Percentiles rank a stretch among this genome's conserved stretches.
Evolutionary conservation across 1,284 basidiomycete species (phyloP).

Genomic region (Veloboletus limbatus): DNA sequence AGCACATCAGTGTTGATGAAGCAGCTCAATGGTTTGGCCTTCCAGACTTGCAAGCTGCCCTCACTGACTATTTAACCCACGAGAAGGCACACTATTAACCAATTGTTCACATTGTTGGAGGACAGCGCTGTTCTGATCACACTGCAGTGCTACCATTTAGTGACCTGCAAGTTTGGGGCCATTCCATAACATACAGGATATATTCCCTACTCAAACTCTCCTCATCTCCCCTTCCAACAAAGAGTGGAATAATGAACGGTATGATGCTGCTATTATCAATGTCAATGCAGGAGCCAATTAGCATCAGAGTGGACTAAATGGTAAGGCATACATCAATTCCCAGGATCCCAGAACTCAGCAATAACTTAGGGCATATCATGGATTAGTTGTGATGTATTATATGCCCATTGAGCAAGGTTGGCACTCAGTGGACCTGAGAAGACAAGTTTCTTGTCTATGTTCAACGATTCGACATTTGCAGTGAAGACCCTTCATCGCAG

Average conservation of each 20-base stretch:
- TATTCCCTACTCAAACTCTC: neutral
- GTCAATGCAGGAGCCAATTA: neutral
- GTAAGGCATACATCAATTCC: no score
- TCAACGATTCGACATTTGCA: no score
- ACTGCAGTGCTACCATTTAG: neutral
- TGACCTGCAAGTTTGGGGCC: neutral
- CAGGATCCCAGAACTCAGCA: neutral
- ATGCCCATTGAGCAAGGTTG: no score
- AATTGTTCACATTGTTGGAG: neutral
- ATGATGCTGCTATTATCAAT: constrained; percentile 1
- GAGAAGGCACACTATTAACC: neutral
- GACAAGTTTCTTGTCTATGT: no score
- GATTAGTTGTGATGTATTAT: no score
- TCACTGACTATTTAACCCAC: neutral
- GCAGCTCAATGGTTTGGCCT: neutral
- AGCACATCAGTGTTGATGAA: neutral
- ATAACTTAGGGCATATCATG: neutral
- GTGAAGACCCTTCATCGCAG: no score
- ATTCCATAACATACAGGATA: neutral
- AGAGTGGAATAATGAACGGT: neutral
- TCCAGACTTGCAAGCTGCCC: neutral
- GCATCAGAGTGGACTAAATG: neutral
- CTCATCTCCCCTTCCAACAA: neutral
- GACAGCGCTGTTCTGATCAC: neutral
- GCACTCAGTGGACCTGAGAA: no score